Evolutionary conservation across 345 rosid genomes (phyloP), one percentile per base, ranked within the genome.

Genomic region (Melastoma malabathricum): DNA sequence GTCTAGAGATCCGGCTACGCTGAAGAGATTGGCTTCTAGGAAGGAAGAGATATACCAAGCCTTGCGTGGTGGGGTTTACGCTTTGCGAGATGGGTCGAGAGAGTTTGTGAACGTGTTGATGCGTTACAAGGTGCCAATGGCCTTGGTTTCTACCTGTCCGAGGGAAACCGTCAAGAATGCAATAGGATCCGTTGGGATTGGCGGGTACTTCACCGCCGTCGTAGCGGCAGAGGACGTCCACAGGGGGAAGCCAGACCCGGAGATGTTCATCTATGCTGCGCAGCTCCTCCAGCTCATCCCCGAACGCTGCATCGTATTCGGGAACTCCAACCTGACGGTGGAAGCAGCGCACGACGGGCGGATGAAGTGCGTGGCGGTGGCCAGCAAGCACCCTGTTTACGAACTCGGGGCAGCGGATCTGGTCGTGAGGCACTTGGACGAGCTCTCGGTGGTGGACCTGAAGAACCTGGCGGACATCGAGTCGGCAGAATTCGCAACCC

Each of bases 281-380:
- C 93, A 92, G 74, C 86, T 84, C 57, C 81, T 92, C 43, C 71
- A 84, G 20, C 80, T 87, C 48, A 84, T 84, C 61, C 89, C 98
- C 0, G 96, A 92, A 54, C 80, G 98, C 8, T 92, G 98, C 80
- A 92, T 92, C 15, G 96, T 92, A 52, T 87, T 87, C 50, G 96
- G 96, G 49, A 92, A 82, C 76, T 84, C 98, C 0, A 92, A 87
- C 52, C 88, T 74, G 68, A 80, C 96, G 0, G 80, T 87, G 14
- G 98, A 92, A 71, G 98, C 98, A 7, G 98, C 96, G 20, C 96
- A 79, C 38, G 98, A 92, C 55, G 93, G 78, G 46, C 62, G 59
- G 72, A 92, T 92, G 98, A 92, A 92, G 74, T 92, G 96, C 38
- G 98, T 92, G 49, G 96, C 93, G 48, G 89, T 92, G 38, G 95